Evolutionary conservation across 1,284 basidiomycete species (phyloP).

Genomic region (Sporisorium reilianum): DNA sequence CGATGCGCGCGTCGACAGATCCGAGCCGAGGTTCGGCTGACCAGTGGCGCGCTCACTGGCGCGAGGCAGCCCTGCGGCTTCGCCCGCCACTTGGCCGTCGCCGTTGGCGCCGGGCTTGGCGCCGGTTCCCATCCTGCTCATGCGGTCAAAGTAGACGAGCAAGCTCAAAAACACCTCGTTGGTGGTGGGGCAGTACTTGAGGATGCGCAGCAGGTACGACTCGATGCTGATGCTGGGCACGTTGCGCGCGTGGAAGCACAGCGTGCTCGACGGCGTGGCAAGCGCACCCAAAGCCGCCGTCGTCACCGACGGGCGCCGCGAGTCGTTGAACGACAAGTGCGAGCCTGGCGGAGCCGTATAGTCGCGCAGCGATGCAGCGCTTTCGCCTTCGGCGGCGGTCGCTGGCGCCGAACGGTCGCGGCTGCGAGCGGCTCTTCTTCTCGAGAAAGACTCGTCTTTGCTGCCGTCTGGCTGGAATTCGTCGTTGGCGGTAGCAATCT

Average conservation of each 20-base stretch:
- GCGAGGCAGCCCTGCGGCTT: slow-evolving; percentile 51
- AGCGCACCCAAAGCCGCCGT: slow-evolving; percentile 84
- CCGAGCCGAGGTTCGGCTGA: slow-evolving; percentile 5
- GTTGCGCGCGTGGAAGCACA: slow-evolving; percentile 95
- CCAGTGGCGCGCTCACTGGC: slow-evolving; percentile 37
- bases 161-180: slow-evolving; percentile 96
- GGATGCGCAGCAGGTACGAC: slow-evolving; percentile 90
- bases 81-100: slow-evolving; percentile 44
- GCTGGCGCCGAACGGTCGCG: slow-evolving; percentile 32
- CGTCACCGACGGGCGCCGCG: slow-evolving; percentile 71
- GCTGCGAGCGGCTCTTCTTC: slow-evolving; percentile 25
- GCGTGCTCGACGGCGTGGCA: slow-evolving; percentile 81
- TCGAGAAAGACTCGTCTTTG: slow-evolving; percentile 37
- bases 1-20: slow-evolving; percentile 10
- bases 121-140: slow-evolving; percentile 75
- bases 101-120: slow-evolving; percentile 53
- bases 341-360: slow-evolving; percentile 38
- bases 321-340: slow-evolving; percentile 53
- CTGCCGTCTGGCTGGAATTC: slow-evolving; percentile 64
- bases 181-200: slow-evolving; percentile 97
- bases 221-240: slow-evolving; percentile 95
- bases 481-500: slow-evolving; percentile 93
- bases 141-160: slow-evolving; percentile 94
- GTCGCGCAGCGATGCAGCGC: slow-evolving; percentile 13
- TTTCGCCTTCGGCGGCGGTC: slow-evolving; percentile 18